phyloP scores from a whole-genome alignment of 192 early-diverging fungal genomes.

The Backusella westeae region DNA sequence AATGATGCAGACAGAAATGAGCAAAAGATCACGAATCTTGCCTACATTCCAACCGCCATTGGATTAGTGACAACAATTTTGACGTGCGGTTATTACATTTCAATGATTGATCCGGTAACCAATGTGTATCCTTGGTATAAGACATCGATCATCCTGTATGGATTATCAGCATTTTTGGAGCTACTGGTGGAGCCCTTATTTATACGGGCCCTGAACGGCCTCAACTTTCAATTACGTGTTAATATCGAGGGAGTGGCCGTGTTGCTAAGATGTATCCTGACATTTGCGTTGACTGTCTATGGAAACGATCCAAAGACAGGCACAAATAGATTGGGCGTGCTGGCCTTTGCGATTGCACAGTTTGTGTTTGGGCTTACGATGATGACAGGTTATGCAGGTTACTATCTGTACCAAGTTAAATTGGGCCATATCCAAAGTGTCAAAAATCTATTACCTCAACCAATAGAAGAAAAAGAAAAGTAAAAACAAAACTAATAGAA shows the following conservation, averaged over 20 bases:
- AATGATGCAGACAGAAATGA: neutral
- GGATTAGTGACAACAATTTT: slow-evolving; percentile 59
- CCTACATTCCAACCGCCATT: slow-evolving; percentile 65
- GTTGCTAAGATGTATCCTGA: slow-evolving; percentile 65
- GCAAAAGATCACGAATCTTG: slow-evolving; percentile 67
- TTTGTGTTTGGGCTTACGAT: slow-evolving; percentile 66
- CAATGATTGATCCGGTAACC: slow-evolving; percentile 19
- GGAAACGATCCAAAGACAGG: slow-evolving; percentile 35
- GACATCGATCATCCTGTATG: slow-evolving; percentile 61
- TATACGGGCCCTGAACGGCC: slow-evolving; percentile 63
- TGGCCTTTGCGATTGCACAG: slow-evolving; percentile 82
- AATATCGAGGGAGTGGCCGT: slow-evolving; percentile 82
- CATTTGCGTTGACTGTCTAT: slow-evolving; percentile 59
- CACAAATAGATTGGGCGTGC: slow-evolving; percentile 53
- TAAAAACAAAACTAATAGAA: neutral
- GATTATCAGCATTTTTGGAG: slow-evolving; percentile 77
- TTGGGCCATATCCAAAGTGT: neutral
- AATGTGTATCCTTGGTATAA: slow-evolving; percentile 47
- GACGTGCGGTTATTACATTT: slow-evolving; percentile 52
- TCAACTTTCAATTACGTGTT: slow-evolving; percentile 79
- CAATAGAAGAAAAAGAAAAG: neutral
- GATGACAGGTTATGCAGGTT: slow-evolving; percentile 54
- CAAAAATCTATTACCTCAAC: neutral
- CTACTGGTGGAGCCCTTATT: slow-evolving; percentile 85
- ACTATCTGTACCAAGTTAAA: slow-evolving; percentile 40